Evolutionary conservation across 495 filamentous ascomycete species (phyloP).

Genomic region (Aspergillus egyptiacus): DNA sequence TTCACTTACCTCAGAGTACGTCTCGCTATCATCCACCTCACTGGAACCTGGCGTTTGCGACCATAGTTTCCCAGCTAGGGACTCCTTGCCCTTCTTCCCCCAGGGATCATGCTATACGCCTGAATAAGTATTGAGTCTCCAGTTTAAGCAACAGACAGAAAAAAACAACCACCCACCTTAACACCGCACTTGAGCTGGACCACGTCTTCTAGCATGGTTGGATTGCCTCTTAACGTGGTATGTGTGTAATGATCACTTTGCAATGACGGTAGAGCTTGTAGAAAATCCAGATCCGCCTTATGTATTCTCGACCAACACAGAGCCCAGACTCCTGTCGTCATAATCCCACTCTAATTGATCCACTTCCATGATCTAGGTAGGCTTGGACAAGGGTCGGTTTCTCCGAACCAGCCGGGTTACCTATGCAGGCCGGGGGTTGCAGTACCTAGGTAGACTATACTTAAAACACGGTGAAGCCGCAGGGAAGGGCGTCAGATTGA

Average conservation of each 20-base stretch:
- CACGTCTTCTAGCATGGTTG: conserved; percentile 33
- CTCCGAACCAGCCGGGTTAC: too few species aligned
- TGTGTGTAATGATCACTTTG: neutral
- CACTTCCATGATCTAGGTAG: neutral
- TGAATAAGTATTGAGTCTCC: neutral
- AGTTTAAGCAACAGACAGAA: neutral
- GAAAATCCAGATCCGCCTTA: neutral
- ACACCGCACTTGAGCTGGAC: conserved; percentile 40
- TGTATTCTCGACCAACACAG: neutral
- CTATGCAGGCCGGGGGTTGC: too few species aligned
- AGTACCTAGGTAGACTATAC: too few species aligned
- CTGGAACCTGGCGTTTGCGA: conserved; percentile 37
- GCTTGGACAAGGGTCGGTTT: neutral
- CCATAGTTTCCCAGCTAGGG: conserved; percentile 37
- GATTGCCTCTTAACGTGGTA: neutral
- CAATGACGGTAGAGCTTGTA: too few species aligned
- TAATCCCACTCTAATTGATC: neutral
- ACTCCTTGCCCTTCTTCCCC: conserved; percentile 44
- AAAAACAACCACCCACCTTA: conserved; percentile 24
- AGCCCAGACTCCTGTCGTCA: neutral
- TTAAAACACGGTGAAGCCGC: too few species aligned
- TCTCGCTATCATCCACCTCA: conserved; percentile 35
- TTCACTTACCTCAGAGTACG: conserved; percentile 44
- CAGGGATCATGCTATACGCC: conserved; percentile 40
- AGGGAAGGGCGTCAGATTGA: conserved; percentile 19